A percentile compares a stretch with the other conserved stretches of the same genome.
Evolutionary conservation across 2,329 filamentous ascomycete genomes (phyloP).

Genomic region (Colletotrichum sp.): DNA sequence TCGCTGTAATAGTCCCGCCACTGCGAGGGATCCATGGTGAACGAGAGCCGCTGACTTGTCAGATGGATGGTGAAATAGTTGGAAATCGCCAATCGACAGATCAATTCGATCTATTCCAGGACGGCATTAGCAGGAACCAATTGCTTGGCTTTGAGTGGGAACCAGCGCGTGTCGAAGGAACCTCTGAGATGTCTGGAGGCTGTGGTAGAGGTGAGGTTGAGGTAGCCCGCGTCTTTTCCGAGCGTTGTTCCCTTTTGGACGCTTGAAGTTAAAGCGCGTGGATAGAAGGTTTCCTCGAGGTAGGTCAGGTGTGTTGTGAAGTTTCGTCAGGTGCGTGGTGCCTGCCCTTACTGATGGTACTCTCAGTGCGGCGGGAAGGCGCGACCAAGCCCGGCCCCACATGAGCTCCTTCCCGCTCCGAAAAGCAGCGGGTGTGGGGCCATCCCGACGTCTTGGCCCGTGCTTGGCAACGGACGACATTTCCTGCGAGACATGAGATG

Average conservation of each 20-base stretch:
- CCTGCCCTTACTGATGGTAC: neutral
- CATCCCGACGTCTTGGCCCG: neutral
- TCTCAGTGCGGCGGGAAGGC: neutral
- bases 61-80: accelerated
- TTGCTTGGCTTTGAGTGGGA: neutral
- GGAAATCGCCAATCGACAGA: neutral
- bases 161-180: accelerated
- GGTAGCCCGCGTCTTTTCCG: neutral
- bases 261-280: accelerated
- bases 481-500: neutral
- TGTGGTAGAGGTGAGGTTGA: neutral
- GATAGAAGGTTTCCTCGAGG: neutral
- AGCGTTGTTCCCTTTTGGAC: accelerated
- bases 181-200: neutral
- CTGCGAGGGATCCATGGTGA: neutral
- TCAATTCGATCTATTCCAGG: too few species aligned
- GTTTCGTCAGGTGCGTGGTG: neutral
- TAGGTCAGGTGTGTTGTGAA: neutral
- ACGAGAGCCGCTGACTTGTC: accelerated
- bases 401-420: neutral
- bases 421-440: neutral
- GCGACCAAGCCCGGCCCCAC: neutral
- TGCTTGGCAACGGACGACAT: neutral
- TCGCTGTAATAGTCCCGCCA: neutral
- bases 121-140: too few species aligned